Percentiles rank a stretch among this genome's conserved stretches.
These are phyloP conservation scores for Aspergillus sp. DNA, from an alignment of 2,329 filamentous ascomycete genomes.

Conservation along the genomic window DNA sequence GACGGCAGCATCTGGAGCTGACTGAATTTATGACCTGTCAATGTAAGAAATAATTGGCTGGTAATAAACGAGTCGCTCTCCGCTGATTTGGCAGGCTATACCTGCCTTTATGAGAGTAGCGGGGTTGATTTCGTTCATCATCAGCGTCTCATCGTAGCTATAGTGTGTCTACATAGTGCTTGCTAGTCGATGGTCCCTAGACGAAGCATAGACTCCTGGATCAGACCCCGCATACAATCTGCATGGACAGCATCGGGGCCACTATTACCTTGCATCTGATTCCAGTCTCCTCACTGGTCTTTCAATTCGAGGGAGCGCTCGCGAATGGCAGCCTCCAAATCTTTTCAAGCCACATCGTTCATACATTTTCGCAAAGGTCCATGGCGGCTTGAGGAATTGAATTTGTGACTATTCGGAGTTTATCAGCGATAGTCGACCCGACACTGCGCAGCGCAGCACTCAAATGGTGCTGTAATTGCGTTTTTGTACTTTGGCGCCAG, in stretches of 20 bases:
- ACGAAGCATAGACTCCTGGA: neutral
- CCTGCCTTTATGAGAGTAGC: slow-evolving; percentile 24
- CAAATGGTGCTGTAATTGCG: neutral
- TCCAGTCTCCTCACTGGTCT: neutral
- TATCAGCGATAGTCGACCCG: neutral
- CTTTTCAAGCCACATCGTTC: neutral
- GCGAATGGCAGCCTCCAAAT: neutral
- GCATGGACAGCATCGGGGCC: neutral
- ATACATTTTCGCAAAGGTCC: neutral
- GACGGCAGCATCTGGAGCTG: neutral
- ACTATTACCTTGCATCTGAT: neutral
- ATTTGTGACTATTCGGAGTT: neutral
- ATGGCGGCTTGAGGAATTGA: too few relatives aligned
- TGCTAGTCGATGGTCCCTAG: neutral
- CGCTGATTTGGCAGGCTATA: slow-evolving; percentile 19
- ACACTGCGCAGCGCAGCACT: neutral
- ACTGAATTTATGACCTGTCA: neutral
- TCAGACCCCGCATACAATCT: neutral
- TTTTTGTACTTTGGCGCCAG: neutral
- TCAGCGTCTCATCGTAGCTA: neutral
- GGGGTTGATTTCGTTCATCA: neutral
- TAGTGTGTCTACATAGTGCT: neutral
- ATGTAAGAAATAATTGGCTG: neutral
- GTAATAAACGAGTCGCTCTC: neutral
- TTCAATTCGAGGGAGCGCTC: neutral